A percentile compares a stretch with the other conserved stretches of the same genome.
phyloP scores from a whole-genome alignment of 306 rosid genomes.

The Cucumis melo region DNA sequence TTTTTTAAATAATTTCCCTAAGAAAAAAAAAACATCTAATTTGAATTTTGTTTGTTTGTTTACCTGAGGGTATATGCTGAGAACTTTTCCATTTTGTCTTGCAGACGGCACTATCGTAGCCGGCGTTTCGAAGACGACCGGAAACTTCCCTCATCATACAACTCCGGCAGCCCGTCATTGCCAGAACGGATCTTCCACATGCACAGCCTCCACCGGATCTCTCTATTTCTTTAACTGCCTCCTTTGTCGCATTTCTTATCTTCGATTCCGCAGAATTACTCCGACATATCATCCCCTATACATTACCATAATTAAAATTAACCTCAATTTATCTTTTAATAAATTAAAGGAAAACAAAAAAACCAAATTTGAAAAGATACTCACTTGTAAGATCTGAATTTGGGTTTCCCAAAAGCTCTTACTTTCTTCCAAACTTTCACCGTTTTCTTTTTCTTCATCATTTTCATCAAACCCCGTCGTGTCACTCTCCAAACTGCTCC shows the following conservation, averaged over 20 bases:
- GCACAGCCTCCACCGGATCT: constrained; percentile 24
- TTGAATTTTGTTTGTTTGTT: not conserved
- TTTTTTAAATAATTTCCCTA: too few relatives aligned
- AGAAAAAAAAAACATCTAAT: too few relatives aligned
- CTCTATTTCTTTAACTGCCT: constrained; percentile 29
- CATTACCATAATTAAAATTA: not conserved
- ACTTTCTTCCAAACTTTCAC: constrained; percentile 11
- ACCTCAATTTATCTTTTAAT: not conserved
- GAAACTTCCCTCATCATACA: constrained; percentile 57
- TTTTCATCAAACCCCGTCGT: constrained; percentile 19
- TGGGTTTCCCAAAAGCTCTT: constrained; percentile 59
- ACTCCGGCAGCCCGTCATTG: constrained; percentile 24
- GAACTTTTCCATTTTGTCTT: constrained; percentile 64
- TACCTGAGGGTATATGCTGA: constrained; percentile 54
- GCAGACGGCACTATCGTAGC: constrained; percentile 55
- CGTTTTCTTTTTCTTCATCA: constrained; percentile 7
- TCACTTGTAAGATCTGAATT: constrained; percentile 51
- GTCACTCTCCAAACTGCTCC: constrained; percentile 19
- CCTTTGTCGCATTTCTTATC: constrained; percentile 44
- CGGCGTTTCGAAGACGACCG: constrained; percentile 28
- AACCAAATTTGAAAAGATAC: not conserved
- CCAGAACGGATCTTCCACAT: constrained; percentile 30
- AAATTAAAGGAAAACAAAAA: not conserved
- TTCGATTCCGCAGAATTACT: constrained; percentile 35
- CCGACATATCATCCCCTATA: constrained; percentile 36